Conservation (phyloP, 139 green algal genomes). For the Haematococcus lacustris region DNA sequence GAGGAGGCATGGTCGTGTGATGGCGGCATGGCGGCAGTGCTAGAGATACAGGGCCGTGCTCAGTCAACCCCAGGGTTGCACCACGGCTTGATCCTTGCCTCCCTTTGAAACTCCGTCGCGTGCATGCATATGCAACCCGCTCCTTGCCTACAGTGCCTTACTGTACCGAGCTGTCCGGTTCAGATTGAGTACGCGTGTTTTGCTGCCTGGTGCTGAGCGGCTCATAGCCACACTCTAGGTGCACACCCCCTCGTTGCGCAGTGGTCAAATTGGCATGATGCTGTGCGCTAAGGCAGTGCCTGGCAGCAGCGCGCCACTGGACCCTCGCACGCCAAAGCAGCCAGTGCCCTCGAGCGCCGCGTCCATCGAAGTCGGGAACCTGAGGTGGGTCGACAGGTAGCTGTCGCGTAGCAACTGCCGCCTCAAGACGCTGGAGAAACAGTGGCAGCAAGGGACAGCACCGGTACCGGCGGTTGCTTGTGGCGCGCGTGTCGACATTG, state of each 20-base stretch:
- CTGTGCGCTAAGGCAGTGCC: slow-evolving; percentile 76
- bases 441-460: not conserved
- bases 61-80: not conserved
- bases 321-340: slow-evolving; percentile 44
- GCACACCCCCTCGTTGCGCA: no score
- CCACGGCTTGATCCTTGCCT: not conserved
- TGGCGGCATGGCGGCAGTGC: no score
- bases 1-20: no score
- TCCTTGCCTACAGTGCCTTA: not conserved
- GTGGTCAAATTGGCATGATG: slow-evolving; percentile 96
- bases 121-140: not conserved
- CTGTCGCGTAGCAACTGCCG: not conserved
- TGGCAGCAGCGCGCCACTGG: slow-evolving; percentile 19
- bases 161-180: not conserved
- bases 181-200: not conserved
- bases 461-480: not conserved
- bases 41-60: no score
- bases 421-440: not conserved
- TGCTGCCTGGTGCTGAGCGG: no score
- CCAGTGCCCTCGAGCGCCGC: slow-evolving; percentile 16
- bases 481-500: not conserved
- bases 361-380: slow-evolving; percentile 8
- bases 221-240: no score
- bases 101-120: no score
- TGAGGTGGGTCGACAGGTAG: not conserved